Base-by-base conservation (phyloP, 2,329 filamentous ascomycete species). In the Calonectria hongkongensis region DNA sequence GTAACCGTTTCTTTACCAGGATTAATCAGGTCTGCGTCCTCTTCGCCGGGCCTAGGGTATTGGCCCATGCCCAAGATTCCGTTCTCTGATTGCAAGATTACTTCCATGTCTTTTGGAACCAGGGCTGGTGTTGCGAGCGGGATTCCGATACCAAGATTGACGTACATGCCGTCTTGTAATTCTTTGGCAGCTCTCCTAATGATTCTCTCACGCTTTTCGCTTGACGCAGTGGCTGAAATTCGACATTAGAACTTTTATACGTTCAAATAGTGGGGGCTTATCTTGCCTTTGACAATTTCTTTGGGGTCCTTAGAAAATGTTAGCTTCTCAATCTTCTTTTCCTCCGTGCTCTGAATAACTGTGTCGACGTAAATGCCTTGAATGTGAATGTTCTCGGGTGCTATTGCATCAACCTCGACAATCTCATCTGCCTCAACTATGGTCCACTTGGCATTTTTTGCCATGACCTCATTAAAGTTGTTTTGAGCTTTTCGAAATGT, bases 131-230 rank as follows among this genome's bases (percentile, higher is more conserved):
- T 58, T 9, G 54, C 54, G 7, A 58, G 54, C 5, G 54, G 54
- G 2, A 58, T 58, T 58, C 54, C 54, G 15, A 58, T 58, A 16
- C 54, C 54, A 7, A 58, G 33, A 18, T 58, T 58, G 33, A 58
- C 54, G 6, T 58, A 58, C 54, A 58, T 58, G n/a, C 54, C 54
- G 21, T 58, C 54, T 33, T 58, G 12, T 13, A 58, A 58, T 58
- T 58, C 54, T 13, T 41, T 58, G 10, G 54, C 54, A 7, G 54
- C 54, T 25, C 54, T 36, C 9, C 6, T 58, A 5, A 58, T 58
- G 54, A 58, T 58, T 16, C 54, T 58, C 10, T 58, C 54, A 12
- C 54, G 54, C 54, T 58, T 58, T 33, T 58, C n/a, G 33, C 54
- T 58, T 15, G 54, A 58, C 10, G 54, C 54, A 8, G 54, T 41